Evolutionary conservation across 2,329 filamentous ascomycete genomes (phyloP), one percentile per base, ranked within the genome.

Genomic region (Orbilia quercus): DNA sequence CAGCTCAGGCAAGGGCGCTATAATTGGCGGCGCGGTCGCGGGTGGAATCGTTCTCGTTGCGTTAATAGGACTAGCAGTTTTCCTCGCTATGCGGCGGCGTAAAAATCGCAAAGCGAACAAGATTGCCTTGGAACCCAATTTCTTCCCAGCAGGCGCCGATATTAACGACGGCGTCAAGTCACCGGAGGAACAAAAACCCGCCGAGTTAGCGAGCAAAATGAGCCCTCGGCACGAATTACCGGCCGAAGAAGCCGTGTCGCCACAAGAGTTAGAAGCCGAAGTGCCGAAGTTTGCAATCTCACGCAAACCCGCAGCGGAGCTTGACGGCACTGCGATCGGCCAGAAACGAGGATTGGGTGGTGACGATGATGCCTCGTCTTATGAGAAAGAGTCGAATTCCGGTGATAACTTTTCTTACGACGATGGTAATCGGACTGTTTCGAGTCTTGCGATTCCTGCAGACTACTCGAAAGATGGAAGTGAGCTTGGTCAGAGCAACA

Each of bases 251-350:
- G 38, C 25, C 18, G 11, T 58, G 14, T 45, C 36, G 12, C 54
- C 54, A 1, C 54, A 58, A 18, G 54, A 58, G n/a, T 34, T 58
- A 14, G 54, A 58, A 44, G 54, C 54, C 14, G 54, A 58, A 58
- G 54, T 58, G 18, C 54, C 38, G 14, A 20, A 0, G 12, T 16
- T 16, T 58, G 28, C 31, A n/a, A 31, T 45, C 42, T 14, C 23
- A 28, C n/a, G n/a, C 9, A 58, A 18, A 44, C 9, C 18, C 14
- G 14, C 22, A 34, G 36, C 54, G 14, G 54, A 58, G 54, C 38
- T 58, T n/a, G 54, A 45, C 25, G 54, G 25, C n/a, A 45, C 36
- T 7, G 18, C 54, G 22, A 31, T 45, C 7, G 18, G 7, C 28
- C 12, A 38, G 7, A 18, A 20, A 4, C 14, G 50, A 20, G 22